Percentiles rank a stretch among this genome's conserved stretches.
Conservation (phyloP, 2,329 filamentous ascomycete species). For the Penicillium sp. region DNA sequence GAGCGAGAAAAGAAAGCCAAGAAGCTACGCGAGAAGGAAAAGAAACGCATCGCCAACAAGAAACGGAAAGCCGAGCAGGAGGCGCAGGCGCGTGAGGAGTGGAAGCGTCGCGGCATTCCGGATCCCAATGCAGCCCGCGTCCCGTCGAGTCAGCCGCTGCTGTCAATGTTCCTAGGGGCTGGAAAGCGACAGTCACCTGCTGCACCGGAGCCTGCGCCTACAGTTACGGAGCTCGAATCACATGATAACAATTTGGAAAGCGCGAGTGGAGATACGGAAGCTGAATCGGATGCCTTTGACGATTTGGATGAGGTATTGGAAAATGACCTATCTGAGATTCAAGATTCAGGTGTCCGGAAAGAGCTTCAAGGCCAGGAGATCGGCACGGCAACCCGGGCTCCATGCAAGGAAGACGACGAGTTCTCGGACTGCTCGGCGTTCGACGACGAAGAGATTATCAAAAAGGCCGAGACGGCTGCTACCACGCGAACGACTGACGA, state of each 20-base stretch:
- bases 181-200: slow-evolving; percentile 3
- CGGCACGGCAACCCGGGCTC: neutral
- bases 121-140: slow-evolving; percentile 26
- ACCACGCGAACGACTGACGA: slow-evolving; percentile 1
- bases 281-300: slow-evolving; percentile 19
- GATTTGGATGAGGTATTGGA: slow-evolving; percentile 18
- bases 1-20: slow-evolving; percentile 35
- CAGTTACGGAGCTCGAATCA: slow-evolving; percentile 1
- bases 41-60: slow-evolving; percentile 28
- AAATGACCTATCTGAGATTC: slow-evolving; percentile 7
- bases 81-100: slow-evolving; percentile 28
- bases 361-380: neutral
- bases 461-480: slow-evolving; percentile 16
- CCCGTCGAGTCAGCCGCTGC: slow-evolving; percentile 30
- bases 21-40: slow-evolving; percentile 30
- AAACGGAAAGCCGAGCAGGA: slow-evolving; percentile 32
- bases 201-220: neutral
- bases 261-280: slow-evolving; percentile 16
- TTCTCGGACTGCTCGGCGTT: slow-evolving; percentile 31
- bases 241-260: slow-evolving; percentile 8
- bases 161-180: slow-evolving; percentile 27
- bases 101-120: slow-evolving; percentile 25
- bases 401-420: slow-evolving; percentile 21
- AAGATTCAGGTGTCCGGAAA: slow-evolving; percentile 1
- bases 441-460: slow-evolving; percentile 24